Base-by-base conservation (phyloP, 78 protist genomes). In the Mastigamoeba balamuthi region DNA sequence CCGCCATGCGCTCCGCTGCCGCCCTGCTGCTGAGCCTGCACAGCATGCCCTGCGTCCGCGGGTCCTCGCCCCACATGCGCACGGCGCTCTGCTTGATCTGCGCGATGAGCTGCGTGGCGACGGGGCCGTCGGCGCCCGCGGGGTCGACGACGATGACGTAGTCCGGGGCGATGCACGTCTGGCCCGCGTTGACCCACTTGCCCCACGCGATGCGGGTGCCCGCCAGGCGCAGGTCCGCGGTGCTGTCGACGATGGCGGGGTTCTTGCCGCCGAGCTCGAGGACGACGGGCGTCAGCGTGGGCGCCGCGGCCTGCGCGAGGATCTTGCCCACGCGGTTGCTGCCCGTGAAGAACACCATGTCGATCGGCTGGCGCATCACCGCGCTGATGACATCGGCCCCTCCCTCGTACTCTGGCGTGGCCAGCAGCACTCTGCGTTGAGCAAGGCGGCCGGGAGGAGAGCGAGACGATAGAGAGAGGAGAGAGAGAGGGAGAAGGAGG, bases 191-290 rank as follows among this genome's bases (percentile, higher is more conserved):
- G 79, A 86, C 71, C 39, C 77, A 80, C 53, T 85, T 85, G 7
- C 86, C 84, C 85, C 79, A 77, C 25, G 53, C 30, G 9, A 93
- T 43, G 3, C 93, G 52, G 3, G 38, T 27, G 0, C 91, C 93
- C 4, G 92, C 71, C 10, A 67, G 6, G 7, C 28, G 70, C 8
- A 93, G 1, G 40, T 89, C 86, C n/a, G 43, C 23, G 37, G 74
- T 65, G 25, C 66, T 29, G 53, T 89, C 94, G n/a, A 95, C 79
- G 37, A 93, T 76, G 25, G 58, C 40, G 4, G 98, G 97, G n/a
- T 72, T 63, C 72, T 94, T 91, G 2, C 98, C 98, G 33, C 98
- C 98, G 27, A 94, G 77, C 70, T 95, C 98, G 27, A 95, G 82
- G n/a, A 90, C 73, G 30, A 85, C 88, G 10, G 97, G 95, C 9